Base-by-base conservation (phyloP, 345 rosid genomes). In the Bretschneidera sinensis region DNA sequence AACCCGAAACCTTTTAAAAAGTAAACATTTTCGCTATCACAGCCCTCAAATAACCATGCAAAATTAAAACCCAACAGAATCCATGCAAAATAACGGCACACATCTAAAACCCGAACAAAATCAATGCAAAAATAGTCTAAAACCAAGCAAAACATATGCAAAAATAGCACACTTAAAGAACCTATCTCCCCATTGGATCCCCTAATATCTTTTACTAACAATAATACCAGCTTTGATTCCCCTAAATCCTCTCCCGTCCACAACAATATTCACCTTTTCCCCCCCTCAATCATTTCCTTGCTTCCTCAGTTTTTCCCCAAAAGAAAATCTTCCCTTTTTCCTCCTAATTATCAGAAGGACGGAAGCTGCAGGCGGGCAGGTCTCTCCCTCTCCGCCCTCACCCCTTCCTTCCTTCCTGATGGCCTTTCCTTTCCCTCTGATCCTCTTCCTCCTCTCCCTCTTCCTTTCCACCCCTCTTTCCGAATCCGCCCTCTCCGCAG, bases 181-280 rank as follows among this genome's bases (percentile, higher is more conserved):
- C 1, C n/a, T n/a, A n/a, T n/a, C n/a, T n/a, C n/a, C n/a, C n/a
- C n/a, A n/a, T n/a, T n/a, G n/a, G n/a, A 51, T 13, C 2, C 11
- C 9, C n/a, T 17, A 24, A 24, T 24, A 24, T 54, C 52, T 18
- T 8, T 18, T 17, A 14, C 6, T 48, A 48, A 0, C 22, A 18
- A 24, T 14, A 54, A 15, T 15, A 24, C 28, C 9, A 15, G 39
- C 57, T 25, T 54, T 9, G 28, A 25, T 5, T 19, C 47, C 10
- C 69, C 77, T 68, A 51, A 19, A 55, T 22, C 31, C 22, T 3
- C 73, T 74, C 73, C 21, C 52, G 45, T 50, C 73, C 77, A 51
- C 66, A 64, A 4, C 50, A 43, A 19, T 39, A 43, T 14, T 10
- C 18, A 48, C 51, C 43, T 11, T 17, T 14, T 18, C n/a, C n/a